Evolutionary conservation across 2,329 filamentous ascomycete species (phyloP), one percentile per base, ranked within the genome.

Genomic region (Davidsoniella australis): DNA sequence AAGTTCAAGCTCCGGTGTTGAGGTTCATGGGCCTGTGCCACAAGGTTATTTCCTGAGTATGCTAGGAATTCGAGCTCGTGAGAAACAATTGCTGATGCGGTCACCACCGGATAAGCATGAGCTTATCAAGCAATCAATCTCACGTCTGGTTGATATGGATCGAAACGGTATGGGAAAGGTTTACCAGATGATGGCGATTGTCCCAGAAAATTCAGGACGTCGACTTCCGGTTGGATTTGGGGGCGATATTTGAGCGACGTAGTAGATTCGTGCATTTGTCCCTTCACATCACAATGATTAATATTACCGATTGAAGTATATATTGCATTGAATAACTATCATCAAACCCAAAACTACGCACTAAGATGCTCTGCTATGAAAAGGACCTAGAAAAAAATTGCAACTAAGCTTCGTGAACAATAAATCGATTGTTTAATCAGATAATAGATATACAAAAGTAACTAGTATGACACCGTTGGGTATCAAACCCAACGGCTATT

Each of bases 211-310:
- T 55, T 73, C 71, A 36, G 80, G 82, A 1, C 72, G 68, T 53
- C 76, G 87, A 58, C 73, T 80, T 52, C 89, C 89, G 2, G 87
- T 94, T 49, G 91, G 91, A 0, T 96, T 98, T 67, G 91, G 91
- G 0, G 91, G 89, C 0, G 78, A 78, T 59, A 64, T 78, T 6
- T 16, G 10, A 29, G 7, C 29, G 2, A 33, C 26, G 5, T 20
- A 5, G 20, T 5, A 20, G 4, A 23, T 23, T 23, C 20, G 4
- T 23, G 5, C 20, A 23, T 23, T 23, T 23, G 20, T 5, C 5
- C 2, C 20, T 23, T 5, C 20, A 23, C 20, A 23, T 4, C 20
- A 23, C 20, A 23, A 5, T 23, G 20, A 5, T 3, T 18, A 18
- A 18, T 18, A 18, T 2, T 18, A 18, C 18, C 18, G 18, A 18